A percentile compares a stretch with the other conserved stretches of the same genome.
These are phyloP conservation scores for Monilinia fructigena DNA, from an alignment of 2,329 filamentous ascomycete genomes.

Conservation along the genomic window DNA sequence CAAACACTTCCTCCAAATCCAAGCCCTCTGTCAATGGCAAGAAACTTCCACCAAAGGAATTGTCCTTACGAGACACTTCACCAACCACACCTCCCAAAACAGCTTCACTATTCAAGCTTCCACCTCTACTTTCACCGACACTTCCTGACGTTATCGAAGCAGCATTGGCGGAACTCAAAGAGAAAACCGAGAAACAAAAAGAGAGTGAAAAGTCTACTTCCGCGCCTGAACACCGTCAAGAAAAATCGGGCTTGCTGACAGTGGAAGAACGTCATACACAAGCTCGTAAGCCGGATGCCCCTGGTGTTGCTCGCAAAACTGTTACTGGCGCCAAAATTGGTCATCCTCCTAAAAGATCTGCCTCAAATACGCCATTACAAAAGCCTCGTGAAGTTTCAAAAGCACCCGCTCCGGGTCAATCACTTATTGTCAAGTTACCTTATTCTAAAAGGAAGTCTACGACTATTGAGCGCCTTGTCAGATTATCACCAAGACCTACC, in stretches of 20 bases:
- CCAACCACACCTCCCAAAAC: slow-evolving; percentile 25
- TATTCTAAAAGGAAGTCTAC: slow-evolving; percentile 36
- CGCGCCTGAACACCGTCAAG: slow-evolving; percentile 21
- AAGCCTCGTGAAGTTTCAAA: slow-evolving; percentile 25
- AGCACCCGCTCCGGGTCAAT: slow-evolving; percentile 22
- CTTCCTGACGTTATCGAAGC: slow-evolving; percentile 38
- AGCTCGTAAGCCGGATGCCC: slow-evolving; percentile 37
- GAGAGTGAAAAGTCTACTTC: slow-evolving; percentile 1
- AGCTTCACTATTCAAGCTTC: slow-evolving; percentile 30
- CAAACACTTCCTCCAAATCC: slow-evolving; percentile 30
- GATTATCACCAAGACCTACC: slow-evolving; percentile 29
- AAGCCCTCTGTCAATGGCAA: slow-evolving; percentile 20
- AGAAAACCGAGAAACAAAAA: slow-evolving; percentile 26
- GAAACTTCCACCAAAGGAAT: slow-evolving; percentile 14
- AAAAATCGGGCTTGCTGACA: slow-evolving; percentile 29
- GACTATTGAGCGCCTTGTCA: slow-evolving; percentile 36
- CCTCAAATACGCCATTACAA: slow-evolving; percentile 27
- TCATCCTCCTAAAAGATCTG: slow-evolving; percentile 36
- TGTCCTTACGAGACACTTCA: slow-evolving; percentile 15
- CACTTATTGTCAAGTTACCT: slow-evolving; percentile 36
- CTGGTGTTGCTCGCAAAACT: slow-evolving; percentile 40
- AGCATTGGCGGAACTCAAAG: slow-evolving; percentile 32
- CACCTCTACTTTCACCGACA: slow-evolving; percentile 37
- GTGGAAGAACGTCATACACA: slow-evolving; percentile 39
- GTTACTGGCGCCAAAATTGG: slow-evolving; percentile 35